Conservation (phyloP, 176 grass and related monocot species). For the Oryza glaberrima region DNA sequence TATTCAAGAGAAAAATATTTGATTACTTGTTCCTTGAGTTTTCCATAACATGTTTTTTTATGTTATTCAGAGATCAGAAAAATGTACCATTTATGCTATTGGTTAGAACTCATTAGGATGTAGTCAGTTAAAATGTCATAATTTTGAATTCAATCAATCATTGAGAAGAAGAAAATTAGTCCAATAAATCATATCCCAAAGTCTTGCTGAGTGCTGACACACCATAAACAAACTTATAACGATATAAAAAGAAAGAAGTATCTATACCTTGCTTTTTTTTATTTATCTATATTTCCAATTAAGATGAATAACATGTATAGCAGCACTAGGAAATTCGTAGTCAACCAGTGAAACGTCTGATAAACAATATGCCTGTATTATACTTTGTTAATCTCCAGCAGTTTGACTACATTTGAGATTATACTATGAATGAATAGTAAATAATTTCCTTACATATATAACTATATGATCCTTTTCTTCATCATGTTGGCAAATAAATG, state of each 20-base stretch:
- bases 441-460: neutral
- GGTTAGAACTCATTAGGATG: neutral
- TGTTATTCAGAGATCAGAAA: neutral
- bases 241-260: neutral
- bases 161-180: neutral
- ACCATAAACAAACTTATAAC: neutral
- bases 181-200: neutral
- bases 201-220: neutral
- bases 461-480: neutral
- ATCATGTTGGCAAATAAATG: neutral
- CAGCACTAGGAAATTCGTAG: neutral
- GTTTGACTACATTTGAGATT: neutral
- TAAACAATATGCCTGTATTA: neutral
- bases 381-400: neutral
- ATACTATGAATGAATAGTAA: neutral
- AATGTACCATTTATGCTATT: neutral
- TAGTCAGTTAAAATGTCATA: slow-evolving; percentile 2
- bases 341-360: neutral
- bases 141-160: slow-evolving; percentile 5
- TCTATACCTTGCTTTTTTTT: slow-evolving; percentile 1
- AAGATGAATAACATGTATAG: neutral
- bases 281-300: neutral
- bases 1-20: slow-evolving; percentile 24
- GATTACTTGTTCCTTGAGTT: slow-evolving; percentile 14
- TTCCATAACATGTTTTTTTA: neutral